phyloP scores from a whole-genome alignment of 1,284 basidiomycete genomes.

The Vanrija pseudolonga region DNA sequence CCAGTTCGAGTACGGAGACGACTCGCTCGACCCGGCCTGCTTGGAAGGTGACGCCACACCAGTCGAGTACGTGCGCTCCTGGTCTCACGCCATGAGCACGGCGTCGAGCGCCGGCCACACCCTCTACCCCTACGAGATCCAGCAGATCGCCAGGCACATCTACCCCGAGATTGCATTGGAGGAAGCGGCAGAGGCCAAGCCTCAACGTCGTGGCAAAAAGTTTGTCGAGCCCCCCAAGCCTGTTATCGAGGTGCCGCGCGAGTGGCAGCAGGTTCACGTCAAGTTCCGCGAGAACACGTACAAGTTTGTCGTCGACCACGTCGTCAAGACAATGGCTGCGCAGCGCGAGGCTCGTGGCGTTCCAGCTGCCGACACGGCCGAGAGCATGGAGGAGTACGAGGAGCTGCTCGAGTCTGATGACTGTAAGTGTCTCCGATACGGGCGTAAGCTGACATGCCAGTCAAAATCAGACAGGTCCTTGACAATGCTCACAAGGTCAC shows the following conservation, averaged over 20 bases:
- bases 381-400: slow-evolving; percentile 60
- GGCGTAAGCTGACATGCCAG: slow-evolving; percentile 10
- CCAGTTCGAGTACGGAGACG: slow-evolving; percentile 96
- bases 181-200: slow-evolving; percentile 4
- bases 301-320: slow-evolving; percentile 66
- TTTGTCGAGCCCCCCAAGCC: neutral
- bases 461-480: slow-evolving; percentile 62
- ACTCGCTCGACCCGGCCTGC: slow-evolving; percentile 94
- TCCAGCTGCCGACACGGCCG: slow-evolving; percentile 62
- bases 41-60: slow-evolving; percentile 92
- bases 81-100: slow-evolving; percentile 76
- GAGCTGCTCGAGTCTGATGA: slow-evolving; percentile 36
- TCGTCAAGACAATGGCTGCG: slow-evolving; percentile 66
- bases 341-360: slow-evolving; percentile 74
- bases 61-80: slow-evolving; percentile 80
- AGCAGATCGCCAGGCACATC: slow-evolving; percentile 65
- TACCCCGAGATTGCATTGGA: slow-evolving; percentile 26
- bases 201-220: slow-evolving; percentile 9
- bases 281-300: slow-evolving; percentile 75
- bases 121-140: slow-evolving; percentile 83
- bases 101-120: slow-evolving; percentile 59
- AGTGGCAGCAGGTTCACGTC: slow-evolving; percentile 59
- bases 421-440: slow-evolving; percentile 17
- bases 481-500: slow-evolving; percentile 91
- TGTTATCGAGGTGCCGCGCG: slow-evolving; percentile 26